Percentiles rank a stretch among this genome's conserved stretches.
Evolutionary conservation across 108 stramenopile species (phyloP).

Genomic region (Pseudonitzschia pungens): DNA sequence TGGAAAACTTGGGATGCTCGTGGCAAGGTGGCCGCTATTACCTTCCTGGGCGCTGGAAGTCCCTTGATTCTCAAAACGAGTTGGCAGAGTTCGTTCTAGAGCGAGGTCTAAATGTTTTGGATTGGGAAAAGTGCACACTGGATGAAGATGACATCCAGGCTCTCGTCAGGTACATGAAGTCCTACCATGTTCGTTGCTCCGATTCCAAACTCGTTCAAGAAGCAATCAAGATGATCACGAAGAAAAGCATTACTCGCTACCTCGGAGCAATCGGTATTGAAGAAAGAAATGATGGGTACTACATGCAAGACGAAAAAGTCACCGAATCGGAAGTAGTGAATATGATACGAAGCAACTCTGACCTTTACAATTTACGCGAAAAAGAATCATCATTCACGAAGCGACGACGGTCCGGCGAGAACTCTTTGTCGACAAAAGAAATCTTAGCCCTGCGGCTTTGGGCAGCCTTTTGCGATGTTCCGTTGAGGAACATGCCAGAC

Average conservation of each 20-base stretch:
- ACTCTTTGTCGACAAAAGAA: neutral
- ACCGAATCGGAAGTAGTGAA: neutral
- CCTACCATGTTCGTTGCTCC: neutral
- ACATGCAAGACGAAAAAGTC: neutral
- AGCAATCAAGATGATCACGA: neutral
- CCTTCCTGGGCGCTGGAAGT: neutral
- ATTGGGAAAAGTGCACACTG: conserved; percentile 6
- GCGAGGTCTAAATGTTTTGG: neutral
- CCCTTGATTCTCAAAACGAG: conserved; percentile 5
- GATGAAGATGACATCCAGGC: neutral
- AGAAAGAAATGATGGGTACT: neutral
- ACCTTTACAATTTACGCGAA: neutral
- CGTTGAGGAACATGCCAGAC: conserved; percentile 5
- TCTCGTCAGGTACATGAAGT: conserved; percentile 2
- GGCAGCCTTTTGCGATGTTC: neutral
- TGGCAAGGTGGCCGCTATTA: neutral
- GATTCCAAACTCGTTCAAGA: neutral
- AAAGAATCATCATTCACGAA: neutral
- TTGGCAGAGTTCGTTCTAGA: neutral
- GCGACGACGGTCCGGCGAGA: neutral
- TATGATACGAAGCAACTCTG: conserved; percentile 7
- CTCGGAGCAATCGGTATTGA: neutral
- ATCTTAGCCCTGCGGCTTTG: neutral
- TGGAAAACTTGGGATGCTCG: conserved; percentile 2
- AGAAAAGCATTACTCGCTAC: neutral